Evolutionary conservation across 2,329 filamentous ascomycete genomes (phyloP).

Genomic region (Ophiosphaerella narmari): DNA sequence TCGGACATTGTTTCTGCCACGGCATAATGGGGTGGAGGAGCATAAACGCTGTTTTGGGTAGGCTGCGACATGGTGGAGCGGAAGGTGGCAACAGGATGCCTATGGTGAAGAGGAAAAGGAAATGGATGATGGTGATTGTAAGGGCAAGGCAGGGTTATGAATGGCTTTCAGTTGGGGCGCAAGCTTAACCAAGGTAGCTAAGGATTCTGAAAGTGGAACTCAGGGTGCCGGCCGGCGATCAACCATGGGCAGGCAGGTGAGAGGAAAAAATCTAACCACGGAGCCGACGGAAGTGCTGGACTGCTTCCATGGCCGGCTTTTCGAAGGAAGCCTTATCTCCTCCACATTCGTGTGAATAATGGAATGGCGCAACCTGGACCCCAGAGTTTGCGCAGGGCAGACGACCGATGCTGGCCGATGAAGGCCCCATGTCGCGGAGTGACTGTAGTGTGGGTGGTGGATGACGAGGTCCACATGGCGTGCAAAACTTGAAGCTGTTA

Average conservation of each 20-base stretch:
- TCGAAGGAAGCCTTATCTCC: constrained; percentile 24
- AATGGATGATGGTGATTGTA: background rate
- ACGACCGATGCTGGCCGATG: constrained; percentile 20
- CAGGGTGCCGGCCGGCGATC: constrained; percentile 25
- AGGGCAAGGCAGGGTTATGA: constrained; percentile 20
- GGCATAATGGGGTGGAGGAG: constrained; percentile 24
- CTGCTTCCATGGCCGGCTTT: background rate
- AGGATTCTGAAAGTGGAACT: constrained; percentile 16
- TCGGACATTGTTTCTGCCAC: constrained; percentile 29
- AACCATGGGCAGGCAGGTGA: constrained; percentile 8
- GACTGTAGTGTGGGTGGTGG: constrained; percentile 9
- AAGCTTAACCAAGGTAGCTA: constrained; percentile 13
- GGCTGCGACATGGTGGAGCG: background rate
- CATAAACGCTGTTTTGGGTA: constrained; percentile 7
- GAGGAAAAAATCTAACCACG: constrained; percentile 3
- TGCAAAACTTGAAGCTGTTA: constrained; percentile 38
- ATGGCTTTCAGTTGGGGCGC: constrained; percentile 5
- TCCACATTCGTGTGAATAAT: constrained; percentile 20
- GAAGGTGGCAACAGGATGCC: background rate
- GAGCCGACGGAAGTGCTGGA: background rate
- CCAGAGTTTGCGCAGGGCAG: constrained; percentile 7
- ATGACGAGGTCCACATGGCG: constrained; percentile 35
- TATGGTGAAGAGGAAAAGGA: background rate
- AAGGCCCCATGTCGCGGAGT: background rate
- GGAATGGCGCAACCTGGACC: constrained; percentile 19